These are phyloP conservation scores for Plasmodium gallinaceum DNA, from an alignment of 169 alveolate genomes.

Conservation along the genomic window DNA sequence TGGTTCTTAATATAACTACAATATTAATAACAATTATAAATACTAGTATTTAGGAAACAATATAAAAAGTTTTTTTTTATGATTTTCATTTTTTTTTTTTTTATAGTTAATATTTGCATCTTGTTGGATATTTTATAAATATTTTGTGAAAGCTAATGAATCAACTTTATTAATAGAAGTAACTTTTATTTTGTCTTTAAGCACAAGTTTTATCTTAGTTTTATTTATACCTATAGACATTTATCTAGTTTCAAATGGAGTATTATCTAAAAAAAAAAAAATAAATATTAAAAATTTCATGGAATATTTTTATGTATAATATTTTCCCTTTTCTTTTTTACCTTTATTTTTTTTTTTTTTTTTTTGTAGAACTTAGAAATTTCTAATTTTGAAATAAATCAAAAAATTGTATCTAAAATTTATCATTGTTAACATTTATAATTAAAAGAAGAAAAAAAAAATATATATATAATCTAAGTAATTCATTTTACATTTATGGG, in stretches of 20 bases:
- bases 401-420: conserved; percentile 46
- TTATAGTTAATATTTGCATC: conserved; percentile 57
- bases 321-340: not conserved
- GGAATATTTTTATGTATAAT: not conserved
- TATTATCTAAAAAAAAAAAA: conserved; percentile 3
- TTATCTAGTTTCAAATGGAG: conserved; percentile 73
- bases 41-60: not conserved
- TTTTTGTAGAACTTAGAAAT: conserved; percentile 50
- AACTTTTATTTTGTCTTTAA: conserved; percentile 54
- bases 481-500: not conserved
- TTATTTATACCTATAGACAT: conserved; percentile 68
- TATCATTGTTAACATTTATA: conserved; percentile 49
- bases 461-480: not conserved
- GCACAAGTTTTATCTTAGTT: conserved; percentile 55
- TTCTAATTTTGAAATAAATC: conserved; percentile 63
- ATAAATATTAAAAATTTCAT: not conserved
- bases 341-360: conserved; percentile 3
- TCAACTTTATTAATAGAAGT: conserved; percentile 52
- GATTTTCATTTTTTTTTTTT: conserved; percentile 15
- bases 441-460: not conserved
- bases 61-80: not conserved
- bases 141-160: conserved; percentile 53
- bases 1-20: no score
- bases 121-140: conserved; percentile 55
- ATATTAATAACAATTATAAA: no score